phyloP scores from a whole-genome alignment of 768 basidiomycete genomes.

The Phylloporus scabripes region DNA sequence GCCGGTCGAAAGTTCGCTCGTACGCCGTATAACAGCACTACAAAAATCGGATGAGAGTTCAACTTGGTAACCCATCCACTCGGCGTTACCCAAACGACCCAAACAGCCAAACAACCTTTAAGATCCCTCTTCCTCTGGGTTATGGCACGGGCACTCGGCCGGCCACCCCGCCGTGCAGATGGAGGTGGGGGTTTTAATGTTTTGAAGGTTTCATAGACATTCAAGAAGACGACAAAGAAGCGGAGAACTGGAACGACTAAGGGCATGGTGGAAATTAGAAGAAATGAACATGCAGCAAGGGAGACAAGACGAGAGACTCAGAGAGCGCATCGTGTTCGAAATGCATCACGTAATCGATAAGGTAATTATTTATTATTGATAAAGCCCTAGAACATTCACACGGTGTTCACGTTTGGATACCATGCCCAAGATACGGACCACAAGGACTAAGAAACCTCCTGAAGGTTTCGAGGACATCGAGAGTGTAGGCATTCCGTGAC shows the following conservation, averaged over 20 bases:
- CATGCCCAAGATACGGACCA: conserved; percentile 94
- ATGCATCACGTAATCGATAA: conserved; percentile 19
- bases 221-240: conserved; percentile 65
- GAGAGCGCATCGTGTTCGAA: conserved; percentile 9
- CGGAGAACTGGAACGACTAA: conserved; percentile 64
- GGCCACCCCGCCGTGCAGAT: conserved; percentile 44
- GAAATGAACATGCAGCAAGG: conserved; percentile 8
- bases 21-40: conserved; percentile 66
- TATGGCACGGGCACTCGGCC: conserved; percentile 60
- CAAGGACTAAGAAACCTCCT: conserved; percentile 89
- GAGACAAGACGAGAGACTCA: background rate
- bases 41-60: conserved; percentile 11
- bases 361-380: background rate
- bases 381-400: conserved; percentile 4
- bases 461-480: conserved; percentile 96
- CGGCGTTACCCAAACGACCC: conserved; percentile 75
- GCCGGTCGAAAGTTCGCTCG: conserved; percentile 58
- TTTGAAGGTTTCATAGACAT: conserved; percentile 83
- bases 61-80: conserved; percentile 7
- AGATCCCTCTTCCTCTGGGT: conserved; percentile 77
- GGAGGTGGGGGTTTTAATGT: conserved; percentile 63
- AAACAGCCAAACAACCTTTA: conserved; percentile 79
- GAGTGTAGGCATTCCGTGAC: conserved; percentile 39
- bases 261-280: conserved; percentile 44
- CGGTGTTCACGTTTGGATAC: conserved; percentile 4